phyloP scores from a whole-genome alignment of 345 rosid species.

The Raphanus sativus region DNA sequence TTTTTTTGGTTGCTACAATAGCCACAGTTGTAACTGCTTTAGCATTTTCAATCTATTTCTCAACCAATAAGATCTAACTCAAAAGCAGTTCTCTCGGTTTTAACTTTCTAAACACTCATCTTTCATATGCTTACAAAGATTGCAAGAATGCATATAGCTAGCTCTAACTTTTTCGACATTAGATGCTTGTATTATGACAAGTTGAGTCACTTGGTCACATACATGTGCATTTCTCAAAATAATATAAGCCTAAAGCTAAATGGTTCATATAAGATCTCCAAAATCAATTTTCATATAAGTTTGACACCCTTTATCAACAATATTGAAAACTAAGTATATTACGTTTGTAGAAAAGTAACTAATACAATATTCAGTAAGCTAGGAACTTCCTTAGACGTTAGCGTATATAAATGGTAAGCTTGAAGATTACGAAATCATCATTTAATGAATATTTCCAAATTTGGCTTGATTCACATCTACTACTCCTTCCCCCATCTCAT shows the following conservation, averaged over 20 bases:
- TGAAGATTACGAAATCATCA: neutral
- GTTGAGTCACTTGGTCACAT: neutral
- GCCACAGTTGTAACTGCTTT: too few relatives aligned
- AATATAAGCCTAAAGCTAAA: neutral
- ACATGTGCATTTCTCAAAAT: neutral
- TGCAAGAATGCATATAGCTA: neutral
- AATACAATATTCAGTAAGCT: neutral
- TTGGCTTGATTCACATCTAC: slow-evolving; percentile 1
- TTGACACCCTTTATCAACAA: neutral
- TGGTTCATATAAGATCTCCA: neutral
- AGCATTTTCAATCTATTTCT: neutral
- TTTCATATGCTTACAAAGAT: neutral
- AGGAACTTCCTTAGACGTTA: neutral
- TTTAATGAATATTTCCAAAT: neutral
- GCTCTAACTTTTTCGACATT: neutral
- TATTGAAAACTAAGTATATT: too few relatives aligned
- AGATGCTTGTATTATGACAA: neutral
- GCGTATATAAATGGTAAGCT: neutral
- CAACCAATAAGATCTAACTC: neutral
- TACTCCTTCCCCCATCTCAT: neutral
- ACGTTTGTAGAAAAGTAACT: neutral
- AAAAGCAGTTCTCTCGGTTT: neutral
- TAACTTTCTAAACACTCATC: neutral
- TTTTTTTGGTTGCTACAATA: neutral
- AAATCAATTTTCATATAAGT: neutral